Evolutionary conservation across 2,329 filamentous ascomycete genomes (phyloP).

Genomic region (Fusarium sacchari): DNA sequence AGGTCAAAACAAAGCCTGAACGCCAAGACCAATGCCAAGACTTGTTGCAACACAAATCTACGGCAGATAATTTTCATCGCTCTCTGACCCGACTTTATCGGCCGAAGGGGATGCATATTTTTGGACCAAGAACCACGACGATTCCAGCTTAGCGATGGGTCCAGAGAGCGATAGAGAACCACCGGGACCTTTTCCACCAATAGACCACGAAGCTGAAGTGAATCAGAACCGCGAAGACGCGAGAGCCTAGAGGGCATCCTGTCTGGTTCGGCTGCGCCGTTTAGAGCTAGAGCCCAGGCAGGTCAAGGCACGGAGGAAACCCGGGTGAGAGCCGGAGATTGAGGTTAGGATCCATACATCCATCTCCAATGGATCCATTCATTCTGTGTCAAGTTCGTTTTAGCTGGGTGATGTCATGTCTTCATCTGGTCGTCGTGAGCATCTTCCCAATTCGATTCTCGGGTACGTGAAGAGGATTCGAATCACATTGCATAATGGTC

Average conservation of each 20-base stretch:
- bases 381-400: background rate
- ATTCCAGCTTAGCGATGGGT: constrained; percentile 1
- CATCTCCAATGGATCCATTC: background rate
- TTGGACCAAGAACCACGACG: constrained; percentile 1
- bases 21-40: constrained; percentile 41
- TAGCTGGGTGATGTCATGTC: constrained; percentile 28
- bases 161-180: background rate
- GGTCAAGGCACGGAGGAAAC: constrained; percentile 23
- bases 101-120: constrained; percentile 16
- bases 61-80: constrained; percentile 4
- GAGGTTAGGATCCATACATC: background rate
- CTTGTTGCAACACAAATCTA: constrained; percentile 10
- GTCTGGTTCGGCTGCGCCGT: background rate
- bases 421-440: background rate
- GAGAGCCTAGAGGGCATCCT: constrained; percentile 11
- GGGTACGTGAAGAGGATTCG: background rate
- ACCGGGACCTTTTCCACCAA: constrained; percentile 32
- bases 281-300: background rate
- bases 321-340: constrained; percentile 32
- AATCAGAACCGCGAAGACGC: constrained; percentile 20
- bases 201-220: background rate
- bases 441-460: background rate
- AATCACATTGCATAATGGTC: background rate
- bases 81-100: constrained; percentile 29
- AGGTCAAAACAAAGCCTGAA: constrained; percentile 39